A percentile compares a stretch with the other conserved stretches of the same genome.
phyloP scores from a whole-genome alignment of 2,329 filamentous ascomycete genomes.

The Ascocoryne sarcoides region DNA sequence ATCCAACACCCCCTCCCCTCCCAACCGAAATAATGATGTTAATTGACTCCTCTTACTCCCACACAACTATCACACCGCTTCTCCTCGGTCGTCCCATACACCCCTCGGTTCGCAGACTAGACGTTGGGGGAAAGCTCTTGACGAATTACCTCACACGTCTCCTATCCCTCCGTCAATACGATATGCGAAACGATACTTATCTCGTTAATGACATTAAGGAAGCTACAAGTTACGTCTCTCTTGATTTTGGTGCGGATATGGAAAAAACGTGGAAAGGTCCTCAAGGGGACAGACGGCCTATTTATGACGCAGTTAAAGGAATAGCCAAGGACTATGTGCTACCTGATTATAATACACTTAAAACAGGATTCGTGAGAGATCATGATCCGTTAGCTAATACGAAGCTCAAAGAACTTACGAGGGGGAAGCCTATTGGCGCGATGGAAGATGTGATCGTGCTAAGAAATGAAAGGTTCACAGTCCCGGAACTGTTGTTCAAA shows the following conservation, averaged over 20 bases:
- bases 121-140: constrained; percentile 85
- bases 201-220: constrained; percentile 97
- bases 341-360: constrained; percentile 60
- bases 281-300: constrained; percentile 44
- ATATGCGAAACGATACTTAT: constrained; percentile 88
- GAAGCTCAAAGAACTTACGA: constrained; percentile 36
- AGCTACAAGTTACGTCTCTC: constrained; percentile 71
- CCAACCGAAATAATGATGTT: constrained; percentile 79
- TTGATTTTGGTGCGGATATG: constrained; percentile 68
- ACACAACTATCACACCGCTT: constrained; percentile 83
- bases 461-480: constrained; percentile 82
- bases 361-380: constrained; percentile 62
- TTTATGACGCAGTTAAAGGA: constrained; percentile 38
- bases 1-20: constrained; percentile 32
- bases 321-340: constrained; percentile 88
- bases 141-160: constrained; percentile 89
- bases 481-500: constrained; percentile 84
- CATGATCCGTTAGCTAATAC: constrained; percentile 62
- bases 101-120: constrained; percentile 71
- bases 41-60: constrained; percentile 86
- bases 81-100: constrained; percentile 75
- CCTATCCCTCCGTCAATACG: constrained; percentile 84
- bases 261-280: constrained; percentile 79
- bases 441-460: constrained; percentile 77
- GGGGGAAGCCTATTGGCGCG: constrained; percentile 34